Conservation (phyloP, 2,329 filamentous ascomycete species). For the Penicillium palitans region DNA sequence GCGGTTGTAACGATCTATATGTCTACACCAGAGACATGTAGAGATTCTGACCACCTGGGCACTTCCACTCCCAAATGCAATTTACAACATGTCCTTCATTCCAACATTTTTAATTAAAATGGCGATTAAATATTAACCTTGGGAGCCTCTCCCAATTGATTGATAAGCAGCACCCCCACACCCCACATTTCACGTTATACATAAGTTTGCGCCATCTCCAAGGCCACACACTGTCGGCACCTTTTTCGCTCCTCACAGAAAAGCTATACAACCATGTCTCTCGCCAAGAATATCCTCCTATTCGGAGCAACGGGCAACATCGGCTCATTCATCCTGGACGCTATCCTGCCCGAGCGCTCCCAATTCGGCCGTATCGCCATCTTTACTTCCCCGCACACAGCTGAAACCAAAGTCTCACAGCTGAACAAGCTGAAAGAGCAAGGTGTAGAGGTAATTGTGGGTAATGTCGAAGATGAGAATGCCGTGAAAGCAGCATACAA, state of each 20-base stretch:
- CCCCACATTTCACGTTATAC: conserved; percentile 4
- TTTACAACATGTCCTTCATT: not conserved
- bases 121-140: not conserved
- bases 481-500: conserved; percentile 60
- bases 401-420: conserved; percentile 51
- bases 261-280: conserved; percentile 14
- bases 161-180: conserved; percentile 9
- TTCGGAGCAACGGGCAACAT: conserved; percentile 55
- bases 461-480: conserved; percentile 53
- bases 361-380: conserved; percentile 55
- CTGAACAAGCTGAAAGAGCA: conserved; percentile 50
- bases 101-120: not conserved
- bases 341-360: conserved; percentile 49
- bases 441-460: conserved; percentile 57
- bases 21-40: not conserved
- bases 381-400: conserved; percentile 57
- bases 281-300: conserved; percentile 48
- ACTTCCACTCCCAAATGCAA: not conserved
- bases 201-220: not conserved
- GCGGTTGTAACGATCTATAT: not conserved
- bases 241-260: not conserved
- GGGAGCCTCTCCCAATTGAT: not conserved
- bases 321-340: conserved; percentile 52
- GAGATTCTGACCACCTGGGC: not conserved
- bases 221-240: too few species aligned